Evolutionary conservation across 129 eudicot genomes (phyloP).

Genomic region (Oenanthe sinensis): DNA sequence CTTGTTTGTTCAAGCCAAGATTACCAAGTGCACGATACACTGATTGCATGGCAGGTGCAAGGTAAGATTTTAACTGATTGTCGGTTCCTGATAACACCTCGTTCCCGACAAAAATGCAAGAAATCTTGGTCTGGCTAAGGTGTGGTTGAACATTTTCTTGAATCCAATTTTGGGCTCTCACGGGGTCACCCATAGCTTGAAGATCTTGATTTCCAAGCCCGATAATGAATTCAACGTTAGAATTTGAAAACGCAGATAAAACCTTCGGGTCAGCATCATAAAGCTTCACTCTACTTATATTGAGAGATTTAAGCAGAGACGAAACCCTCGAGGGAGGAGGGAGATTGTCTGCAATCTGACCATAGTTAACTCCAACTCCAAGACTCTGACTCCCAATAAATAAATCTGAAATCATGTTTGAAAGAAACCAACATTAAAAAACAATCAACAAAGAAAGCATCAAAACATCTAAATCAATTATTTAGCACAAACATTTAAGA

Average conservation of each 20-base stretch:
- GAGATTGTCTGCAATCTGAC: constrained; percentile 79
- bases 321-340: constrained; percentile 67
- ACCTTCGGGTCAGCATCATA: constrained; percentile 85
- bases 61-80: constrained; percentile 31
- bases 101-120: constrained; percentile 70
- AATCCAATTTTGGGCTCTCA: constrained; percentile 74
- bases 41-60: constrained; percentile 81
- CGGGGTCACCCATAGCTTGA: constrained; percentile 45
- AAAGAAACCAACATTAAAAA: not conserved
- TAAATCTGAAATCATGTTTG: constrained; percentile 24
- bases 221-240: constrained; percentile 54
- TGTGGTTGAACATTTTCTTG: constrained; percentile 71
- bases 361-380: constrained; percentile 89
- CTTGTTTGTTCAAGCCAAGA: constrained; percentile 52
- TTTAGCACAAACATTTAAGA: not conserved
- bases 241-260: constrained; percentile 57
- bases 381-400: constrained; percentile 30
- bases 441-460: not conserved
- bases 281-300: constrained; percentile 64
- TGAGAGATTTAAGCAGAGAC: constrained; percentile 49
- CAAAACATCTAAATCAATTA: not conserved
- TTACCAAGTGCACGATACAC: constrained; percentile 49
- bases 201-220: constrained; percentile 82
- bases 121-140: constrained; percentile 63
- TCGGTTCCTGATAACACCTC: constrained; percentile 55